Conservation (phyloP, 2,329 filamentous ascomycete genomes). For the Cladosporium sp. region DNA sequence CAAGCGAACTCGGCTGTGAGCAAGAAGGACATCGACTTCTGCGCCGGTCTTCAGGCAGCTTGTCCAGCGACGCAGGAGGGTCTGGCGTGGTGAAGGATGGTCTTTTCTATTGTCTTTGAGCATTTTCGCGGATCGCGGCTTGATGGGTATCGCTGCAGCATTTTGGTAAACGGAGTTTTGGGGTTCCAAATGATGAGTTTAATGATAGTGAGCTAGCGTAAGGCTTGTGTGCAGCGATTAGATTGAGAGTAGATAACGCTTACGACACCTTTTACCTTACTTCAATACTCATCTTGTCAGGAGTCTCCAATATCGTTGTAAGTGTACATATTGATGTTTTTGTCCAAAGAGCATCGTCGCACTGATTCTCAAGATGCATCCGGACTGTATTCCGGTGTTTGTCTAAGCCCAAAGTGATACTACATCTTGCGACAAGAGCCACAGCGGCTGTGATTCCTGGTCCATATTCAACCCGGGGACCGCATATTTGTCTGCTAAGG, state of each 20-base stretch:
- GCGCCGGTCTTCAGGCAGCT: conserved; percentile 26
- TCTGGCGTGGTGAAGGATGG: conserved; percentile 30
- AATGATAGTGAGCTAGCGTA: background rate
- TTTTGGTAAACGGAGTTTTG: conserved; percentile 1
- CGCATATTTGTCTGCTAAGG: background rate
- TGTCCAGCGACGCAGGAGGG: conserved; percentile 29
- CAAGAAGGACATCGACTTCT: conserved; percentile 33
- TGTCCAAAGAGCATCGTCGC: background rate
- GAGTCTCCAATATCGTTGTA: background rate
- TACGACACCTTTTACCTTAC: background rate
- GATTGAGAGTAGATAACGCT: conserved; percentile 2
- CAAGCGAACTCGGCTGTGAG: conserved; percentile 22
- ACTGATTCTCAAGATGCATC: background rate
- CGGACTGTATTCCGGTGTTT: background rate
- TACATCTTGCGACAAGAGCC: background rate
- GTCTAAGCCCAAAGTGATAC: background rate
- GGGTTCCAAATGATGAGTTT: background rate
- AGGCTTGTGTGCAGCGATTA: background rate
- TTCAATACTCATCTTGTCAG: background rate
- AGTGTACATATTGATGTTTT: background rate
- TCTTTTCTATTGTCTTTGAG: background rate
- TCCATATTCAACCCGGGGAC: background rate
- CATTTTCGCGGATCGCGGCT: conserved; percentile 5
- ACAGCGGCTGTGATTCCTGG: background rate
- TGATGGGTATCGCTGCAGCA: conserved; percentile 9